These are phyloP conservation scores for Penicillium subrubescens DNA, from an alignment of 495 filamentous ascomycete species.

Conservation along the genomic window DNA sequence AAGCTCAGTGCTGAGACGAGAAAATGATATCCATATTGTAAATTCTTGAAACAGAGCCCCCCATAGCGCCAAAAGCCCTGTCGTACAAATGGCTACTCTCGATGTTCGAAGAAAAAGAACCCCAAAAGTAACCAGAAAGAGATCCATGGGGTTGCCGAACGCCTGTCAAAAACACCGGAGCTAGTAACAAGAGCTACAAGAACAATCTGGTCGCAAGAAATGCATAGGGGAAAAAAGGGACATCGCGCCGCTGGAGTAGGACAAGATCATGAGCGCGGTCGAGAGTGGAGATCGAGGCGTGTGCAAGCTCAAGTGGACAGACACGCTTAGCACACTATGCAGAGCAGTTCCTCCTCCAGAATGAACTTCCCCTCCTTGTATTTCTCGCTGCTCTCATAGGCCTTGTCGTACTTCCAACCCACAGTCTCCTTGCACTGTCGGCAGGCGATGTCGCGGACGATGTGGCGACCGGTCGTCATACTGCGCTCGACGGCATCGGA, in stretches of 20 bases:
- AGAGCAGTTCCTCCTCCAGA: conserved; percentile 88
- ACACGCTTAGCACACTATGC: conserved; percentile 61
- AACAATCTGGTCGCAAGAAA: conserved; percentile 13
- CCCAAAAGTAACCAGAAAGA: conserved; percentile 51
- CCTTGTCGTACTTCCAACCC: conserved; percentile 99
- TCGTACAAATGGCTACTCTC: conserved; percentile 47
- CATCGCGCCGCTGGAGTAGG: not conserved
- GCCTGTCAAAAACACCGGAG: conserved; percentile 28
- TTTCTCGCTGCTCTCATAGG: conserved; percentile 87
- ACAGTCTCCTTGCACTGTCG: conserved; percentile 87
- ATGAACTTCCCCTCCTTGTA: conserved; percentile 99
- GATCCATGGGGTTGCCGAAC: conserved; percentile 52
- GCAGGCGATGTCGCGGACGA: conserved; percentile 91
- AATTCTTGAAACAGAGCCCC: conserved; percentile 3
- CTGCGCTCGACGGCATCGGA: conserved; percentile 85
- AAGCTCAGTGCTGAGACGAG: not conserved
- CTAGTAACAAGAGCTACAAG: conserved; percentile 15
- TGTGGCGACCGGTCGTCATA: conserved; percentile 97
- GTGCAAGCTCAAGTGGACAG: not conserved
- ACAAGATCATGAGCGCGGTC: not conserved
- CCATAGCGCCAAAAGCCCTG: conserved; percentile 40
- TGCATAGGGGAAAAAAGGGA: not conserved
- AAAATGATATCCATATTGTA: not conserved
- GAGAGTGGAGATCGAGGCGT: not conserved
- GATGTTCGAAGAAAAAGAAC: not conserved